Evolutionary conservation across 345 rosid species (phyloP), one percentile per base, ranked within the genome.

Genomic region (Brassica juncea): DNA sequence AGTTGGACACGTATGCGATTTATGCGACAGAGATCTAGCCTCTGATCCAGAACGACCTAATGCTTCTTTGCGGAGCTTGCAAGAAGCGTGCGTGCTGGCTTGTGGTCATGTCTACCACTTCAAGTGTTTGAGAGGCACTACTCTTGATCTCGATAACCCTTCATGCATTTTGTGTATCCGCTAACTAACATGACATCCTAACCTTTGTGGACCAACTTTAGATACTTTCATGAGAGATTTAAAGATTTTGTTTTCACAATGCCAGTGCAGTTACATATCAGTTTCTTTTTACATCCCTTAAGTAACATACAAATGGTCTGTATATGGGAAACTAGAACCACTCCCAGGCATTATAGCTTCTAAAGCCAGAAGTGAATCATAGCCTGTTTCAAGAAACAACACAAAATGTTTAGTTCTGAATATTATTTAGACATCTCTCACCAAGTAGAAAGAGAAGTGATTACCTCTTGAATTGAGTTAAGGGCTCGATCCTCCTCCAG

Each of bases 311-410:
- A 39, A 39, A 35, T 9, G 10, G 47, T 39, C 73, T 69, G 68
- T 60, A 72, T 52, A 72, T 52, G n/a, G 49, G 59, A 79, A 60
- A 60, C 78, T 37, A 9, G n/a, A 25, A 74, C 47, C 39, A 59
- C 7, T 8, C 16, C 8, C 8, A 4, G 31, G 59, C 44, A 23
- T 16, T 23, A 64, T 79, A 34, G 71, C 62, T 68, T 73, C 86
- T 85, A 94, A 21, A 91, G 75, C 97, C 97, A 93, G 60, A 91
- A 95, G 89, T 84, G 73, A 44, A 93, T 59, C 97, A 93, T 87
- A 8, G 94, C 98, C 97, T 93, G 92, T 76, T 44, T 70, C 76
- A 73, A 27, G 12, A 79, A 58, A 85, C 47, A 52, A 73, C 2
- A 37, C 10, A 31, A 27, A 12, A 6, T 27, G 47, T 74, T 72